Base-by-base conservation (phyloP, 352 stramenopile genomes). In the Globisporangium canariense region DNA sequence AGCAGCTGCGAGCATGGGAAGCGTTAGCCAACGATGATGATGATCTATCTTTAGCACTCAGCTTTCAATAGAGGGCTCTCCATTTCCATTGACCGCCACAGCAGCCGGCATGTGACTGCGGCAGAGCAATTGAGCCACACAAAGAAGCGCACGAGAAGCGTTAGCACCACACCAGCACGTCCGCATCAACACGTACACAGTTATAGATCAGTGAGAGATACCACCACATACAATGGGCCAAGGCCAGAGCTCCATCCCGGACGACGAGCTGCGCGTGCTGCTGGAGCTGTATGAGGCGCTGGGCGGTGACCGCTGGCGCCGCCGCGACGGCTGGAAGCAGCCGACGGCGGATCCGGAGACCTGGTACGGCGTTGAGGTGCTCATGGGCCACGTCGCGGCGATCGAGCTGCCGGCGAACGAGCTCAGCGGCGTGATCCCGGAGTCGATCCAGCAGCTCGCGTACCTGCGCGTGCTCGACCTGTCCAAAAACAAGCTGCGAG, bases 281-380 rank as follows among this genome's bases (percentile, higher is more conserved):
- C 69, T 90, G 32, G 85, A 89, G 52, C 69, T 94, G 11, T 89
- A 83, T 67, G 78, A 92, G 61, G 81, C 81, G 54, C 79, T 92
- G 14, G 75, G 69, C 16, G 85, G 85, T 49, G 81, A 89, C 46
- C 75, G 73, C 51, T 94, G 85, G 85, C 83, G 83, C 13, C 81
- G 85, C 11, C 79, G 81, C 49, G 77, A 91, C 66, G 85, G 83
- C 50, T 94, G 85, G 85, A 88, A 86, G 65, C 78, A 89, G 75
- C 74, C 77, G 40, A 85, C 81, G 30, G 46, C 75, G n/a, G 81
- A 92, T 57, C 81, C 83, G 4, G 81, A 94, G 76, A 81, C 77
- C 20, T 94, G 85, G 85, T 90, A 89, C 67, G 85, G 85, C 65
- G 83, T 94, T 51, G 70, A 90, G 52, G 83, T 94, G 45, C 58